phyloP scores from a whole-genome alignment of 257 asterid species.

The Agastache rugosa region DNA sequence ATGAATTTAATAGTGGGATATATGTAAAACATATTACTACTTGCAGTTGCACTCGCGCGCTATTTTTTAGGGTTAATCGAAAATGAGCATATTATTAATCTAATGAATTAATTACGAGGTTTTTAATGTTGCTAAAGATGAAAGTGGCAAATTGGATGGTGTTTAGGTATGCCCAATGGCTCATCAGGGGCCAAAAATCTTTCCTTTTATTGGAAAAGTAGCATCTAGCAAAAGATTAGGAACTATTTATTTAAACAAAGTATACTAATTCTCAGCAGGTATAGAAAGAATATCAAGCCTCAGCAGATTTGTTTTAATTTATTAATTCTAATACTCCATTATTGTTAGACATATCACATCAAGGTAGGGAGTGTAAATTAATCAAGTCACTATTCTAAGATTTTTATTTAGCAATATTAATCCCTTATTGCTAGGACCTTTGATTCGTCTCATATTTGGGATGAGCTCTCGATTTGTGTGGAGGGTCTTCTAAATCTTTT shows the following conservation, averaged over 20 bases:
- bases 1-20: too few species aligned
- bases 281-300: slow-evolving; percentile 1
- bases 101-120: not conserved
- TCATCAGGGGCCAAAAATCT: slow-evolving; percentile 21
- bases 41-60: too few species aligned
- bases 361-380: not conserved
- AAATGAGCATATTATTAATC: not conserved
- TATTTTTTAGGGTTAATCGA: not conserved
- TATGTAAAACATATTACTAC: too few species aligned
- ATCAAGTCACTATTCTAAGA: not conserved
- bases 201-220: slow-evolving; percentile 16
- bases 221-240: not conserved
- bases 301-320: not conserved
- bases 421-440: too few species aligned
- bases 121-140: not conserved
- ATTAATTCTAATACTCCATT: slow-evolving; percentile 27
- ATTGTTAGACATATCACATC: not conserved
- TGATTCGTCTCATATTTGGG: too few species aligned
- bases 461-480: too few species aligned
- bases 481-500: too few species aligned
- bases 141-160: slow-evolving; percentile 28
- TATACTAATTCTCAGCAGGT: not conserved
- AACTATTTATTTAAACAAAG: slow-evolving; percentile 6
- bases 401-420: too few species aligned
- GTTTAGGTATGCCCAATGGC: slow-evolving; percentile 16